phyloP scores from a whole-genome alignment of 2,329 filamentous ascomycete species.

The Pseudovirgaria hyperparasitica region DNA sequence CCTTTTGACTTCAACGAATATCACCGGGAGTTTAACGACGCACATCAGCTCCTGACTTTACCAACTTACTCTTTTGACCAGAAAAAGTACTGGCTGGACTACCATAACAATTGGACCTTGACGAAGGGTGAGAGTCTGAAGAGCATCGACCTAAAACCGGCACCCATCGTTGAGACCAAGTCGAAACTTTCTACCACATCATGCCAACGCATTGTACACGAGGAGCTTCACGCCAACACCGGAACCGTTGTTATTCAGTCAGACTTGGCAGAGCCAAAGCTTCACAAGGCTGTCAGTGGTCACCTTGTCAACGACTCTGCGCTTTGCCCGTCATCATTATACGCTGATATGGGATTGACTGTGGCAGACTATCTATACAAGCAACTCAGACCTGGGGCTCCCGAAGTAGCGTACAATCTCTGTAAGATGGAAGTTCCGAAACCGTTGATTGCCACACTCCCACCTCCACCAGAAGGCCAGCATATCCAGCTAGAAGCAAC shows the following conservation, averaged over 20 bases:
- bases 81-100: slow-evolving; percentile 63
- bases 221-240: slow-evolving; percentile 48
- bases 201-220: slow-evolving; percentile 50
- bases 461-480: slow-evolving; percentile 38
- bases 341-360: slow-evolving; percentile 54
- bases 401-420: slow-evolving; percentile 50
- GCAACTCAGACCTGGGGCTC: slow-evolving; percentile 43
- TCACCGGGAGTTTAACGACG: slow-evolving; percentile 47
- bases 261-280: slow-evolving; percentile 50
- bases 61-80: slow-evolving; percentile 57
- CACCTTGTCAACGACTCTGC: slow-evolving; percentile 56
- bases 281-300: slow-evolving; percentile 49
- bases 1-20: slow-evolving; percentile 60
- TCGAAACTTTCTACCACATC: slow-evolving; percentile 51
- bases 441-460: slow-evolving; percentile 49
- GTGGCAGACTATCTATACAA: slow-evolving; percentile 56
- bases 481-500: slow-evolving; percentile 48
- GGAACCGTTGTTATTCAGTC: slow-evolving; percentile 52
- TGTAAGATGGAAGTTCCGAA: slow-evolving; percentile 56
- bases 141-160: slow-evolving; percentile 20
- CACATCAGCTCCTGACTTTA: slow-evolving; percentile 48
- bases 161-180: slow-evolving; percentile 30
- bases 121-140: slow-evolving; percentile 49
- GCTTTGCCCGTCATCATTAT: slow-evolving; percentile 51
- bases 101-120: slow-evolving; percentile 58